Evolutionary conservation across 1,284 basidiomycete genomes (phyloP), one percentile per base, ranked within the genome.

Genomic region (Leccinum variabile): DNA sequence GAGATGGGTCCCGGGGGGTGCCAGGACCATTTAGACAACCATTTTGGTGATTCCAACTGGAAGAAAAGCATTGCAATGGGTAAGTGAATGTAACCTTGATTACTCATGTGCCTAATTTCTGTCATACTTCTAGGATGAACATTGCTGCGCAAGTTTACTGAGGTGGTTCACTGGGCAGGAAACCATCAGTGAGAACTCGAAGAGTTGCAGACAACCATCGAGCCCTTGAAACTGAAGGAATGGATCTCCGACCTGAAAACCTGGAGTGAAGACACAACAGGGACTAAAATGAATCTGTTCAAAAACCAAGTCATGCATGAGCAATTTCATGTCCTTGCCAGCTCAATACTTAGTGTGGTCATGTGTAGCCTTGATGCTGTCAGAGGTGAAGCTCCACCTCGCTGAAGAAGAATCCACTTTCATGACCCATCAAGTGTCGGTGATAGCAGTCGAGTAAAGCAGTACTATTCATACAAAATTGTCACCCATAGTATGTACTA

Each of bases 201-300:
- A 11, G 44, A 46, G 44, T 9, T 46, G 0, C 9, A 46, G 44
- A 11, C 44, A 22, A 46, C 44, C 44, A 46, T 46, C 8, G 4
- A 46, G 18, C 44, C 44, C 10, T 22, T 3, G 5, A 46, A 18
- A 46, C 5, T 46, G 18, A 22, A 46, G 44, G 3, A 46, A 22
- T 46, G 44, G 44, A 9, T 46, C 4, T 18, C n/a, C 1, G 44
- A 22, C n/a, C 10, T 46, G 44, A 9, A 18, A 10, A 11, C 44
- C 11, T 46, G 44, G 44, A 46, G 5, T 22, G 44, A 46, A 9
- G 18, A 46, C 18, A 9, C 9, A 3, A 22, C 44, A 6, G n/a
- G 44, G n/a, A 22, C n/a, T 10, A 66, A 59, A 16, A 11, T 35
- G 0, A 66, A 66, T 22, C 65, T 59, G 16, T 66, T 67, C 14